These are phyloP conservation scores for Mangifera indica DNA, from an alignment of 345 rosid genomes.

Conservation along the genomic window DNA sequence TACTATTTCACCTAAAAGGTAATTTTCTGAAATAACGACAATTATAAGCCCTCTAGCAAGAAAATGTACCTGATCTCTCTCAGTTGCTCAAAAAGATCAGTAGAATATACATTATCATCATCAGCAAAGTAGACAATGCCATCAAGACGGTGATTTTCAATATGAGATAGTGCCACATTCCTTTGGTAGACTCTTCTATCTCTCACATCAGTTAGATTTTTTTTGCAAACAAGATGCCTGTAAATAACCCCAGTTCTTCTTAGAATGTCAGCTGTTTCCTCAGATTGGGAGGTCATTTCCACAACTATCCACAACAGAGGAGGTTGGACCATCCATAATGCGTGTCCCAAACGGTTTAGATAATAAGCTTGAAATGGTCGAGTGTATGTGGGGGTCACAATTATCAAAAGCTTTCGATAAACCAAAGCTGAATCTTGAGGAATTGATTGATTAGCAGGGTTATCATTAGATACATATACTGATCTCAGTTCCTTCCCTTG, in stretches of 20 bases:
- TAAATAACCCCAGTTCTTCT: slow-evolving; percentile 54
- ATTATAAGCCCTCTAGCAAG: no score
- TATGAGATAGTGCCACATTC: slow-evolving; percentile 60
- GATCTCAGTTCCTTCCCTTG: slow-evolving; percentile 17
- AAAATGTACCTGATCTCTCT: slow-evolving; percentile 51
- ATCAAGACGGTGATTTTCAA: slow-evolving; percentile 58
- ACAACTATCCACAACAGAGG: slow-evolving; percentile 73
- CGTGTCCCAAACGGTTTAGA: slow-evolving; percentile 48
- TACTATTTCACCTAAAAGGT: no score
- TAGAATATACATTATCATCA: slow-evolving; percentile 39
- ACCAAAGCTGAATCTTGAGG: slow-evolving; percentile 21
- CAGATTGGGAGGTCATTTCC: slow-evolving; percentile 56
- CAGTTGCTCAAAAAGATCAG: slow-evolving; percentile 54
- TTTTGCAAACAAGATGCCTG: slow-evolving; percentile 59
- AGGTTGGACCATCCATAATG: slow-evolving; percentile 46
- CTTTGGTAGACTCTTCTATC: slow-evolving; percentile 54
- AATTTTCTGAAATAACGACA: no score
- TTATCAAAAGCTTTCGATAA: slow-evolving; percentile 47
- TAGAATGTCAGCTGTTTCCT: slow-evolving; percentile 50
- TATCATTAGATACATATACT: slow-evolving; percentile 7
- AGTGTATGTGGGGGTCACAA: slow-evolving; percentile 51
- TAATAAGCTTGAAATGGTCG: slow-evolving; percentile 46
- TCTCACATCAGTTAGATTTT: slow-evolving; percentile 44
- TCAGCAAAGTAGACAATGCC: slow-evolving; percentile 62
- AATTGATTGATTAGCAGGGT: slow-evolving; percentile 16